Percentiles rank a stretch among this genome's conserved stretches.
phyloP scores from a whole-genome alignment of 805 yeast genomes.

The Nakazawaea sp. region DNA sequence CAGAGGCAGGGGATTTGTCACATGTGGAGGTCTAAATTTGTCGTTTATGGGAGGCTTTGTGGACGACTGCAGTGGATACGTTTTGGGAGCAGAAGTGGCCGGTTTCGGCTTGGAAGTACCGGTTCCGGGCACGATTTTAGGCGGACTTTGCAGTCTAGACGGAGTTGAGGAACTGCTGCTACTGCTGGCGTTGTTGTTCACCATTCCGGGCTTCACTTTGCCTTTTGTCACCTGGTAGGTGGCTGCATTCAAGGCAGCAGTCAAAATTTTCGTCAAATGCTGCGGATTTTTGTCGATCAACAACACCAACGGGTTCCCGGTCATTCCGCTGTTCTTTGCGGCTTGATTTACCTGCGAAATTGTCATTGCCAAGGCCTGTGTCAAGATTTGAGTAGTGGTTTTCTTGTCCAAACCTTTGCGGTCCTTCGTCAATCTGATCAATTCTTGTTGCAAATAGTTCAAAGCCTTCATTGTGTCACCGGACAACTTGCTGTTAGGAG shows the following conservation, averaged over 20 bases:
- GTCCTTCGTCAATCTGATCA: conserved; percentile 73
- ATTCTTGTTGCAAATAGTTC: conserved; percentile 78
- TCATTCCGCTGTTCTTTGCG: conserved; percentile 77
- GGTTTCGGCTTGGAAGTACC: neutral
- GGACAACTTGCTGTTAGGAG: conserved; percentile 29
- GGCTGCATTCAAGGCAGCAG: conserved; percentile 76
- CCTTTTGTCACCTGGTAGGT: conserved; percentile 56
- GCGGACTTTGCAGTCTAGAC: conserved; percentile 7
- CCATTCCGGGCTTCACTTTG: conserved; percentile 27
- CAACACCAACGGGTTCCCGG: conserved; percentile 71
- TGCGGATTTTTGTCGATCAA: conserved; percentile 77
- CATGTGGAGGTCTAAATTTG: conserved; percentile 10
- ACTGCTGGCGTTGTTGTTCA: conserved; percentile 6
- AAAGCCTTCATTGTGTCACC: conserved; percentile 68
- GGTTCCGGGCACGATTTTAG: conserved; percentile 1
- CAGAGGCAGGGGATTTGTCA: conserved; percentile 13
- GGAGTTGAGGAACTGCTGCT: conserved; percentile 15
- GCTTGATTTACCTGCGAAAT: conserved; percentile 86
- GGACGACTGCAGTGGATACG: conserved; percentile 10
- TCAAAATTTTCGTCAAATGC: conserved; percentile 70
- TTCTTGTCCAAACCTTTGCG: conserved; percentile 72
- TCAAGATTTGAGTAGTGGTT: conserved; percentile 75
- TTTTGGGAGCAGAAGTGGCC: conserved; percentile 12
- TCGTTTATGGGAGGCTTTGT: conserved; percentile 10
- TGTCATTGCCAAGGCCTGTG: conserved; percentile 89